phyloP scores from a whole-genome alignment of 2,329 filamentous ascomycete genomes.

The Xylariaceae sp. region DNA sequence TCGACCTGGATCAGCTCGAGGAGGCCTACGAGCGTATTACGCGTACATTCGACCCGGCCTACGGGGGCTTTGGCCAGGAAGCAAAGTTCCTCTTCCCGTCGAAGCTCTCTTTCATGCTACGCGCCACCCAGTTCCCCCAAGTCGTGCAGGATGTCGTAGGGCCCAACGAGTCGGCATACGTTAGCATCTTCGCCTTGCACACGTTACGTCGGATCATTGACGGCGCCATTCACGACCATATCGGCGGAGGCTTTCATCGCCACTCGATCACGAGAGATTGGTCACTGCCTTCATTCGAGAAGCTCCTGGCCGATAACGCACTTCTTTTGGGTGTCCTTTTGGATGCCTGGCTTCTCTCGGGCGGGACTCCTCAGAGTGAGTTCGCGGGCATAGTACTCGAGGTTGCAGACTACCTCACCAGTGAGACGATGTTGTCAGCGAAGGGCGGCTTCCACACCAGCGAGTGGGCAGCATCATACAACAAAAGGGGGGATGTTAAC shows the following conservation, averaged over 20 bases:
- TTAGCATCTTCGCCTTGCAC: constrained; percentile 69
- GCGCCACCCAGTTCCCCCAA: constrained; percentile 61
- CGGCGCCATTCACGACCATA: constrained; percentile 48
- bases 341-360: constrained; percentile 66
- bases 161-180: constrained; percentile 63
- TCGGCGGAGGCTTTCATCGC: constrained; percentile 53
- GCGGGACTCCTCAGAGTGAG: constrained; percentile 51
- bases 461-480: constrained; percentile 82
- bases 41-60: constrained; percentile 67
- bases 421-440: constrained; percentile 55
- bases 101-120: constrained; percentile 75
- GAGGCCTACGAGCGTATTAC: constrained; percentile 79
- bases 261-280: constrained; percentile 90
- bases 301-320: constrained; percentile 90
- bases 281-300: constrained; percentile 94
- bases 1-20: constrained; percentile 87
- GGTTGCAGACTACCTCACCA: constrained; percentile 78
- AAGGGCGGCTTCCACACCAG: constrained; percentile 77
- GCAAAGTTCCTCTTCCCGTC: constrained; percentile 89
- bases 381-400: constrained; percentile 74
- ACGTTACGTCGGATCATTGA: constrained; percentile 68
- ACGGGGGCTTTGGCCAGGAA: constrained; percentile 72
- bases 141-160: constrained; percentile 85
- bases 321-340: constrained; percentile 78
- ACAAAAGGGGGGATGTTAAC: constrained; percentile 65